phyloP scores from a whole-genome alignment of 371 early-diverging fungal species.

The Basidiobolus meristosporus region DNA sequence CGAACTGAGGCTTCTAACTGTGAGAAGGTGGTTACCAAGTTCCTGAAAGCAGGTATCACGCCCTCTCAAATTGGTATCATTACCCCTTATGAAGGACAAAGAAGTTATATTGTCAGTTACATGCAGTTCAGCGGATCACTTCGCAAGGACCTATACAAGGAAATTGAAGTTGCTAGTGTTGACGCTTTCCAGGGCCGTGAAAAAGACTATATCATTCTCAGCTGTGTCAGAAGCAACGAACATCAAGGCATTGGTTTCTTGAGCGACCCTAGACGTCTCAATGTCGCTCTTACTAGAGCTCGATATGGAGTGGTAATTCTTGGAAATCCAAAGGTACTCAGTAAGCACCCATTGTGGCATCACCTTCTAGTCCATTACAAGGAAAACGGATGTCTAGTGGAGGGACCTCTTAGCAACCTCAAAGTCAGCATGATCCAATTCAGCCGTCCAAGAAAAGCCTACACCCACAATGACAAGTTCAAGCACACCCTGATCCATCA shows the following conservation, averaged over 20 bases:
- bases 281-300: constrained; percentile 95
- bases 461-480: constrained; percentile 37
- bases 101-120: constrained; percentile 79
- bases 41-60: constrained; percentile 71
- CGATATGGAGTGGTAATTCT: constrained; percentile 89
- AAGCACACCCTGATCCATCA: constrained; percentile 40
- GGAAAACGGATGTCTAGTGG: constrained; percentile 76
- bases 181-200: constrained; percentile 99
- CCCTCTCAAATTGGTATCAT: constrained; percentile 96
- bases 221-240: constrained; percentile 94
- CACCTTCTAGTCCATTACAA: constrained; percentile 87
- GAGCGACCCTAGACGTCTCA: constrained; percentile 90
- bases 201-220: constrained; percentile 97
- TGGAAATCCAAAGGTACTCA: constrained; percentile 91
- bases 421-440: constrained; percentile 74
- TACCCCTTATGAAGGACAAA: constrained; percentile 98
- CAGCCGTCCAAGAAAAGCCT: constrained; percentile 39
- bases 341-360: constrained; percentile 90
- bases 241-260: constrained; percentile 97
- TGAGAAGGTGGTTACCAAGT: constrained; percentile 87
- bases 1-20: constrained; percentile 75
- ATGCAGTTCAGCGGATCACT: constrained; percentile 86
- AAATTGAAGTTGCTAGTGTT: constrained; percentile 95
- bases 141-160: constrained; percentile 81
- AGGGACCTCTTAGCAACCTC: constrained; percentile 82